These are phyloP conservation scores for Neonectria punicea DNA, from an alignment of 2,329 filamentous ascomycete genomes.

Conservation along the genomic window DNA sequence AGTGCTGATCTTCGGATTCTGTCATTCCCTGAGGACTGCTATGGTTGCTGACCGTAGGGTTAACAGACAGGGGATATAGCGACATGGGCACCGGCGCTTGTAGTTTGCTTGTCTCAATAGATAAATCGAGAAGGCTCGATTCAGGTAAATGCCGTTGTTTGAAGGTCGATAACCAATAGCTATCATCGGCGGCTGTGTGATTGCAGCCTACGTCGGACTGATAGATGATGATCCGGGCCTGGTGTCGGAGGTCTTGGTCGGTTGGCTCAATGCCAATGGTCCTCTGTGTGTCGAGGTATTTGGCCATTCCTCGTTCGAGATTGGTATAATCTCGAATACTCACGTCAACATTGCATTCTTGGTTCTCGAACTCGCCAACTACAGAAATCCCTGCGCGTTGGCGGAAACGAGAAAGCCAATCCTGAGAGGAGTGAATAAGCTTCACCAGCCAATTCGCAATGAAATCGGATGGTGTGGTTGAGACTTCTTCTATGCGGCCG, in stretches of 20 bases:
- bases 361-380: not conserved
- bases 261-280: slow-evolving; percentile 27
- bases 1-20: not conserved
- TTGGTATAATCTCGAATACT: slow-evolving; percentile 30
- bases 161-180: slow-evolving; percentile 32
- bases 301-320: slow-evolving; percentile 27
- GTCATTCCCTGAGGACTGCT: not conserved
- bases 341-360: not conserved
- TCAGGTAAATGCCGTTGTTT: slow-evolving; percentile 30
- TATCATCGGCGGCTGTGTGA: slow-evolving; percentile 30
- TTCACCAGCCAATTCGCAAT: slow-evolving; percentile 36
- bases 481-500: slow-evolving; percentile 28
- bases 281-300: slow-evolving; percentile 22
- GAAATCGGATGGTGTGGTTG: slow-evolving; percentile 31
- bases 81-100: not conserved
- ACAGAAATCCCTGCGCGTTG: slow-evolving; percentile 8
- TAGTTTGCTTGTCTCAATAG: not conserved
- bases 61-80: not conserved
- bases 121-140: not conserved
- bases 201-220: slow-evolving; percentile 14
- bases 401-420: slow-evolving; percentile 29
- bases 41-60: not conserved
- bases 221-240: slow-evolving; percentile 29
- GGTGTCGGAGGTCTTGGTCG: slow-evolving; percentile 29
- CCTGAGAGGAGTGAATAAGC: slow-evolving; percentile 24